Percentiles rank a stretch among this genome's conserved stretches.
phyloP scores from a whole-genome alignment of 2,329 filamentous ascomycete species.

The Ascochyta clinopodiicola region DNA sequence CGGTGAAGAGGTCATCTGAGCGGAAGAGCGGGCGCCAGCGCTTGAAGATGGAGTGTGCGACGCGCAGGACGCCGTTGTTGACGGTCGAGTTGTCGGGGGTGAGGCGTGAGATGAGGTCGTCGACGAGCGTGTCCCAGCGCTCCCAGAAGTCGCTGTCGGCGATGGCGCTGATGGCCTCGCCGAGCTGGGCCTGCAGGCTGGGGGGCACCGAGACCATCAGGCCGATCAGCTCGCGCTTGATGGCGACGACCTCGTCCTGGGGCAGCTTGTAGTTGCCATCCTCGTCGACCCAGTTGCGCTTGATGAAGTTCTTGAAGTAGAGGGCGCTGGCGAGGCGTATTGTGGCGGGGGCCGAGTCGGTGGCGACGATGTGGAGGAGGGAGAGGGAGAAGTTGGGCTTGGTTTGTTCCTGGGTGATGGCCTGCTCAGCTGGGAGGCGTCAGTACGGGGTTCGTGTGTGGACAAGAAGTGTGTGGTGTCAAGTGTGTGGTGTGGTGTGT shows the following conservation, averaged over 20 bases:
- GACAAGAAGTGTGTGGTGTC: background rate
- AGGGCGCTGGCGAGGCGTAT: conserved; percentile 87
- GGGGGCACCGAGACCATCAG: conserved; percentile 93
- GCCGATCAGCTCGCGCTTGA: conserved; percentile 94
- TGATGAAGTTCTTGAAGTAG: conserved; percentile 99
- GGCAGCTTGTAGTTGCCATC: conserved; percentile 92
- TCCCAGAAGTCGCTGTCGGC: conserved; percentile 98
- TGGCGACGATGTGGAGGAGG: conserved; percentile 88
- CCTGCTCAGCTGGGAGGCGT: conserved; percentile 72
- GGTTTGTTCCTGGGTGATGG: conserved; percentile 77
- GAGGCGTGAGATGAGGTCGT: conserved; percentile 87
- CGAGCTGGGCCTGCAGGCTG: conserved; percentile 89
- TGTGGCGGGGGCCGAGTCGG: conserved; percentile 72
- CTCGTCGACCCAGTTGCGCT: conserved; percentile 92
- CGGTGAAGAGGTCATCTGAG: conserved; percentile 89
- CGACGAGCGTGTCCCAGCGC: conserved; percentile 93
- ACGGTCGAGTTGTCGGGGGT: conserved; percentile 80
- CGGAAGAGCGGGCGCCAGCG: conserved; percentile 94
- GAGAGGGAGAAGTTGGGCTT: conserved; percentile 85
- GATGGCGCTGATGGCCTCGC: conserved; percentile 95
- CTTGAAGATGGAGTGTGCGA: conserved; percentile 97
- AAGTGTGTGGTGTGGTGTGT: background rate
- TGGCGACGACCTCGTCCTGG: conserved; percentile 79
- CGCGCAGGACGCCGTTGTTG: conserved; percentile 94
- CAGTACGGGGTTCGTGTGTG: conserved; percentile 14